Percentiles rank a stretch among this genome's conserved stretches.
Evolutionary conservation across 2,329 filamentous ascomycete species (phyloP).

Genomic region (Alternaria sp.): DNA sequence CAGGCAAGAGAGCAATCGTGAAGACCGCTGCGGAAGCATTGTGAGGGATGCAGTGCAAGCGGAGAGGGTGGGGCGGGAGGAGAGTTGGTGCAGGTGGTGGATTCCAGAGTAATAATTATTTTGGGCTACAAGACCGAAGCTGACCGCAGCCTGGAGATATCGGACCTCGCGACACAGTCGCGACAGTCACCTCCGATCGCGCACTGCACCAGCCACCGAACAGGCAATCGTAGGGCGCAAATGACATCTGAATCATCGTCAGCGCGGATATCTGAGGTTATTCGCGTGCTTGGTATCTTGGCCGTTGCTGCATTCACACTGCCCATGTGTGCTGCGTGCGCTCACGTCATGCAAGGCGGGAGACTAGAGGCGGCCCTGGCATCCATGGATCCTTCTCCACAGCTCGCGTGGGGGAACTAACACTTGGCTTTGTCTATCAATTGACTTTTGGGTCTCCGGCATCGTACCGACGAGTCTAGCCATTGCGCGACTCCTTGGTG

Average conservation of each 20-base stretch:
- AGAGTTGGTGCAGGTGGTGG: constrained; percentile 14
- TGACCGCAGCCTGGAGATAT: constrained; percentile 27
- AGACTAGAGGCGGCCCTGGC: constrained; percentile 12
- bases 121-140: constrained; percentile 31
- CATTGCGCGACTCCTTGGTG: neutral
- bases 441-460: neutral
- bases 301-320: constrained; percentile 4
- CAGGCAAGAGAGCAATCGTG: constrained; percentile 42
- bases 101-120: constrained; percentile 25
- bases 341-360: constrained; percentile 26
- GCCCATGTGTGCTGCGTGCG: constrained; percentile 1
- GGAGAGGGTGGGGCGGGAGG: constrained; percentile 9
- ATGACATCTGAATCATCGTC: constrained; percentile 7
- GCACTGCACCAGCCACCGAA: neutral
- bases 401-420: constrained; percentile 25
- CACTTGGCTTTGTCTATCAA: constrained; percentile 12
- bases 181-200: constrained; percentile 27
- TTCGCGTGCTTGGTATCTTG: constrained; percentile 19
- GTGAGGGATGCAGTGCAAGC: constrained; percentile 20
- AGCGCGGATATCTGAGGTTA: constrained; percentile 37
- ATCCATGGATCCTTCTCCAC: constrained; percentile 11
- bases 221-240: constrained; percentile 26
- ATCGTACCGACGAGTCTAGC: neutral
- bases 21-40: constrained; percentile 49
- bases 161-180: constrained; percentile 17